Base-by-base conservation (phyloP, 2,329 filamentous ascomycete species). In the Hymenoscyphus infarciens region DNA sequence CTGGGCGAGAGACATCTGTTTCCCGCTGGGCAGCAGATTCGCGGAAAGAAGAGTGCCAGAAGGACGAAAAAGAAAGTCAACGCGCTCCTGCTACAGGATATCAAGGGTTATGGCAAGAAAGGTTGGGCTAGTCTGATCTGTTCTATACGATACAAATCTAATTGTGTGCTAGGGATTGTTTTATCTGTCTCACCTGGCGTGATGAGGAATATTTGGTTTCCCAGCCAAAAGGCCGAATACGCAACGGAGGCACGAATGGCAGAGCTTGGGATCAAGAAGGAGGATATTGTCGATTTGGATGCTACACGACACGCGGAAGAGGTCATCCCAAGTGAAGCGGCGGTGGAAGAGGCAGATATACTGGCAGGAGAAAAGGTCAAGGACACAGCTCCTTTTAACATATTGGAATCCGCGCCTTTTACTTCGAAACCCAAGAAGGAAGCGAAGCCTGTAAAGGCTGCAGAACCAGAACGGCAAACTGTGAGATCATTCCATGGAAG, bases 121-220 rank as follows among this genome's bases (percentile, higher is more conserved):
- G 80, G 80, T 65, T 56, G 5, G 19, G 22, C 15, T n/a, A 15
- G 4, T 59, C 25, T 19, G 27, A 25, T 25, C 19, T 35, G 29
- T 53, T 27, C n/a, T 25, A 22, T 25, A 22, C 22, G 31, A 15
- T 39, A 56, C 60, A 71, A 74, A 76, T 71, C 45, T 62, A 59
- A 29, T 56, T 49, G 25, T 52, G 10, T 52, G 19, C 3, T 33
- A 85, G 83, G 82, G 64, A 73, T 79, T 19, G 78, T 84, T 63
- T 75, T 85, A 22, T 79, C 82, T 35, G 75, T 85, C 52, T 73
- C 79, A n/a, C 73, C 75, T 16, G 80, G 82, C 25, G 74, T 77
- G 42, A 84, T 86, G 82, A 77, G 83, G 66, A 84, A 83, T 70
- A 72, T 74, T 60, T 83, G 79, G 79, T 84, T 80, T 67, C 82